Evolutionary conservation across 257 asterid species (phyloP).

Genomic region (Lycium barbarum): DNA sequence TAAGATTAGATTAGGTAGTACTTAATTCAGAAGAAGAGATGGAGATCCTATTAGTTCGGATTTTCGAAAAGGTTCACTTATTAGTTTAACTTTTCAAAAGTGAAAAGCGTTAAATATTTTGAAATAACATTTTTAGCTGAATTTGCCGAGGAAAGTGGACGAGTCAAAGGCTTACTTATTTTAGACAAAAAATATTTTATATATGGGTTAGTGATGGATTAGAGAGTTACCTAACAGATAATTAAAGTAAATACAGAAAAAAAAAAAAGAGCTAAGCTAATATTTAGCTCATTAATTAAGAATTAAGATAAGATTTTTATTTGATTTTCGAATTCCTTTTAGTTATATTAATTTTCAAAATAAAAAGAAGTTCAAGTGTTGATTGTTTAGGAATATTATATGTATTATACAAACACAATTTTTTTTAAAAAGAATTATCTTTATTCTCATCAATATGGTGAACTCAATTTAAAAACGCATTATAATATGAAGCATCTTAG

Average conservation of each 20-base stretch:
- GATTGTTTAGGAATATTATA: neutral
- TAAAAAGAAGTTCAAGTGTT: neutral
- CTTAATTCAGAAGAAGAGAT: neutral
- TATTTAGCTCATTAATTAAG: neutral
- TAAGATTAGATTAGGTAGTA: neutral
- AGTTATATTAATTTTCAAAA: neutral
- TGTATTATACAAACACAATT: neutral
- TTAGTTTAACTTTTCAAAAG: constrained; percentile 21
- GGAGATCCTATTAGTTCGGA: neutral
- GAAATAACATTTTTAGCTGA: neutral
- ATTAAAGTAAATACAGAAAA: neutral
- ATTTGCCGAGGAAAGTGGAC: neutral
- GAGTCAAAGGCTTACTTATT: neutral
- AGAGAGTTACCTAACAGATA: neutral
- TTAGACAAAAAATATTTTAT: neutral
- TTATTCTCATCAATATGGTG: neutral
- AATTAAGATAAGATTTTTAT: neutral
- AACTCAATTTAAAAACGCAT: neutral
- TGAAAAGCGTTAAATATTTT: neutral
- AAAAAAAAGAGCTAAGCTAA: neutral
- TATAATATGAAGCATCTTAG: too few relatives aligned
- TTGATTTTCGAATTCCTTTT: neutral
- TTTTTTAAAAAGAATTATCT: neutral
- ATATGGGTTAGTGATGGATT: neutral
- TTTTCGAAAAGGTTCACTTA: neutral